Base-by-base conservation (phyloP, 2,329 filamentous ascomycete species). In the Botrytis squamosa region DNA sequence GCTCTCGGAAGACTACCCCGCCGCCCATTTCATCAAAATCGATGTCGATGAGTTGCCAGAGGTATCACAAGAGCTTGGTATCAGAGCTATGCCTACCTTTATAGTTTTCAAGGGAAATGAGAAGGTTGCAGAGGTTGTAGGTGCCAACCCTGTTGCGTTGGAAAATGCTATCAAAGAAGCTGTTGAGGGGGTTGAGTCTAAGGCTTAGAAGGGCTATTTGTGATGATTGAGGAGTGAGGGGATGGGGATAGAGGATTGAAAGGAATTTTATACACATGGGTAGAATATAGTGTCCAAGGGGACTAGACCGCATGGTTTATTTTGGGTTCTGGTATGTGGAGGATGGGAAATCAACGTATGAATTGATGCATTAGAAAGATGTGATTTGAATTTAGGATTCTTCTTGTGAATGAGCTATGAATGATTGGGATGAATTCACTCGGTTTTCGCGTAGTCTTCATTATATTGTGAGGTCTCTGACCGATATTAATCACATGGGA, bases 1-100 rank as follows among this genome's bases (percentile, higher is more conserved):
- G 76, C 86, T 89, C 83, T 89, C 90, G 80, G 83, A 91, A 62
- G 82, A 84, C 74, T 89, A 88, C 85, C 83, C 88, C 77, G 82
- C 85, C 77, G 87, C 92, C 77, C 86, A 89, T 83, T 98, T 97
- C 85, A 90, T 90, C 88, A 96, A 97, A 88, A 86, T 98, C 81
- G 94, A 98, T 83, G 94, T 98, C 79, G 95, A 98, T 83, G 86
- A 94, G 77, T 85, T 95, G 59, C 86, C 90, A 77, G 90, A 93
- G 1, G 88, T 97, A 68, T 90, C 93, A 46, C 87, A 91, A 80
- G 90, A 96, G 81, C 90, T 96, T 76, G 89, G 89, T 77, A 89
- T 98, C 82, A 90, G 93, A 79, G 94, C 95, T 82, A 97, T 98
- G 94, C 95, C 95, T 73, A 97, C 94, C 42, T 97, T 98, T 85